A percentile compares a stretch with the other conserved stretches of the same genome.
Evolutionary conservation across 1,284 basidiomycete genomes (phyloP).

Genomic region (Cutaneotrichosporon sp.): DNA sequence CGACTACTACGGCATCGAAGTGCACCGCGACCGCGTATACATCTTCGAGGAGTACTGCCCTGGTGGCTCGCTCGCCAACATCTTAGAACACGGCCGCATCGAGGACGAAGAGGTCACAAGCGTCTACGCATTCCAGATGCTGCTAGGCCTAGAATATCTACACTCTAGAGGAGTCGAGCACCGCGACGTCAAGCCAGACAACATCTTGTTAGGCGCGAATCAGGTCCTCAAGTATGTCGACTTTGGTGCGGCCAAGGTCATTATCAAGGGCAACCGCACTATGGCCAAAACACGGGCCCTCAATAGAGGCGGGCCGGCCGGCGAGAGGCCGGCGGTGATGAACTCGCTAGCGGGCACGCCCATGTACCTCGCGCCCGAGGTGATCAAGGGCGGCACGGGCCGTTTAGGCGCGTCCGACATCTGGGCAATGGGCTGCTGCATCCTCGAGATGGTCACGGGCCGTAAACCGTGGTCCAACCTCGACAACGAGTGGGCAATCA

Average conservation of each 20-base stretch:
- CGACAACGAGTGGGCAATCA: slow-evolving; percentile 99
- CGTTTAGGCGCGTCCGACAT: slow-evolving; percentile 97
- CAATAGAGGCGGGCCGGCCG: slow-evolving; percentile 48
- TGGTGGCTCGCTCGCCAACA: slow-evolving; percentile 84
- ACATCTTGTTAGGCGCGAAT: slow-evolving; percentile 86
- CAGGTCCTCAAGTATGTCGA: slow-evolving; percentile 96
- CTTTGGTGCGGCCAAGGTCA: slow-evolving; percentile 96
- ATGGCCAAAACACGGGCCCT: slow-evolving; percentile 64
- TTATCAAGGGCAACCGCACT: slow-evolving; percentile 88
- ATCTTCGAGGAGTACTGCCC: slow-evolving; percentile 99
- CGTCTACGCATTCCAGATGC: slow-evolving; percentile 94
- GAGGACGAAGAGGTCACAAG: slow-evolving; percentile 96
- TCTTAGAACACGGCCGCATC: slow-evolving; percentile 91
- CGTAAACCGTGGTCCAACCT: slow-evolving; percentile 97
- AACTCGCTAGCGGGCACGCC: slow-evolving; percentile 94
- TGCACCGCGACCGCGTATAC: slow-evolving; percentile 95
- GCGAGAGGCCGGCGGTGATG: slow-evolving; percentile 56
- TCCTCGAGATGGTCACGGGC: slow-evolving; percentile 90
- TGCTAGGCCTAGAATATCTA: slow-evolving; percentile 92
- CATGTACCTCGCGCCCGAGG: slow-evolving; percentile 99
- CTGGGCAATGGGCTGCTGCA: slow-evolving; percentile 91
- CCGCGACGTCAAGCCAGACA: slow-evolving; percentile 97
- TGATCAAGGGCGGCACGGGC: slow-evolving; percentile 77
- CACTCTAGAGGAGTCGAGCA: slow-evolving; percentile 94
- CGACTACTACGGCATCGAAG: slow-evolving; percentile 98